Evolutionary conservation across 1,139 yeast genomes (phyloP), one percentile per base, ranked within the genome.

Genomic region (Kluyveromyces sp.): DNA sequence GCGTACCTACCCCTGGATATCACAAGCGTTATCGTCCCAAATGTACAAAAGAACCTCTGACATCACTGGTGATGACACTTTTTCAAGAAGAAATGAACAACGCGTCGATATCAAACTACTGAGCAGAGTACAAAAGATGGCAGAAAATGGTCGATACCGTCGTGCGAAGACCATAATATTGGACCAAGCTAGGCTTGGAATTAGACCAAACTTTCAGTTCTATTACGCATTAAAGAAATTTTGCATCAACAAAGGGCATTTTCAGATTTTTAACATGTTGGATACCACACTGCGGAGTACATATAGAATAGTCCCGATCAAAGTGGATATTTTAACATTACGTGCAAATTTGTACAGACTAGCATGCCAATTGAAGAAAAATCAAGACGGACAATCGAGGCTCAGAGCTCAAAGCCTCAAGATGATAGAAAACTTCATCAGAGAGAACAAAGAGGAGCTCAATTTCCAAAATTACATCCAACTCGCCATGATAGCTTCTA

Each of bases 401-500:
- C 18, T 11, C 18, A 17, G 12, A 33, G 36, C 8, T 4, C 16
- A 16, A 4, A 45, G 42, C 16, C 20, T 40, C 13, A 32, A 33
- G 17, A 46, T 45, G 32, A 29, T 53, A n/a, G 34, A 37, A 26
- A 47, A 45, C 15, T 53, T 52, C 34, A 45, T 47, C 22, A 42
- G 43, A 25, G 33, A 34, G 6, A 46, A 53, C 35, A 39, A 47
- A 19, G 39, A 38, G 1, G 37, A 41, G 18, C 39, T 55, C 28
- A 50, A 47, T 19, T 53, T 53, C 26, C 54, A 50, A 29, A 51
- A 56, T 42, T 54, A 49, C 40, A 33, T 57, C 34, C 58, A 54
- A 36, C 36, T 57, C n/a, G 42, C 52, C 2, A 47, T 49, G 30
- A 39, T 55, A 3, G 40, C 50, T 31, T 41, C 52, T 3, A 33